Percentiles rank a stretch among this genome's conserved stretches.
Evolutionary conservation across 352 stramenopile species (phyloP).

Genomic region (Thalassiosira ordinaria): DNA sequence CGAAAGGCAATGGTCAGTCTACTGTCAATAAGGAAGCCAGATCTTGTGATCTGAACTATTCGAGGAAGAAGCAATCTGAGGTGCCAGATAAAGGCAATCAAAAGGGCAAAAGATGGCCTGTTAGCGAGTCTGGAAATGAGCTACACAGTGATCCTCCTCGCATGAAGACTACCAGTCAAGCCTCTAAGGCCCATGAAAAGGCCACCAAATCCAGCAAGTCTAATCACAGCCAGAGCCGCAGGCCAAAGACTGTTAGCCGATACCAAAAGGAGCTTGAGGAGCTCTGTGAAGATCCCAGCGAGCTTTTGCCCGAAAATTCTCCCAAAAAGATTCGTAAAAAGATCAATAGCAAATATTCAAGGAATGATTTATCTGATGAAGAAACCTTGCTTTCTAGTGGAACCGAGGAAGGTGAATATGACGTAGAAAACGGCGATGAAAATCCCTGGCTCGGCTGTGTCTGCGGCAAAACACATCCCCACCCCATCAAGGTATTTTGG

Average conservation of each 20-base stretch:
- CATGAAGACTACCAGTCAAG: conserved; percentile 3
- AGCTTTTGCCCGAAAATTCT: no score
- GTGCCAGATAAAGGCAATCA: conserved; percentile 8
- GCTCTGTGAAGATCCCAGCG: no score
- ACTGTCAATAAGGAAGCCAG: conserved; percentile 3
- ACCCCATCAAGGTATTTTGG: conserved; percentile 70
- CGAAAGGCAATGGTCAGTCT: conserved; percentile 28
- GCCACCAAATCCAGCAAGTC: no score
- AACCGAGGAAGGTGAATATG: conserved; percentile 1
- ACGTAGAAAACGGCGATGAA: conserved; percentile 55
- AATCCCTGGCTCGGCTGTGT: conserved; percentile 75
- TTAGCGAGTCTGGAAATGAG: neutral
- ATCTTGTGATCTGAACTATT: conserved; percentile 10
- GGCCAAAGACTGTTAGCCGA: neutral
- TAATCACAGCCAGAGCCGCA: no score
- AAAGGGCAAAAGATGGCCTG: neutral
- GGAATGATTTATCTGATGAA: no score
- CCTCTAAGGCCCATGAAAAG: no score
- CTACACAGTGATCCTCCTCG: neutral
- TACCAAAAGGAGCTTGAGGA: neutral
- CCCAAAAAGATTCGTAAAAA: no score
- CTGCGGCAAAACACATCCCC: conserved; percentile 68
- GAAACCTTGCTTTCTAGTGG: no score
- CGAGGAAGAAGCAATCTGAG: conserved; percentile 5
- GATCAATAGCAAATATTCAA: no score